A percentile compares a stretch with the other conserved stretches of the same genome.
Conservation (phyloP, 331 rosid genomes). For the Spiraea crenata region DNA sequence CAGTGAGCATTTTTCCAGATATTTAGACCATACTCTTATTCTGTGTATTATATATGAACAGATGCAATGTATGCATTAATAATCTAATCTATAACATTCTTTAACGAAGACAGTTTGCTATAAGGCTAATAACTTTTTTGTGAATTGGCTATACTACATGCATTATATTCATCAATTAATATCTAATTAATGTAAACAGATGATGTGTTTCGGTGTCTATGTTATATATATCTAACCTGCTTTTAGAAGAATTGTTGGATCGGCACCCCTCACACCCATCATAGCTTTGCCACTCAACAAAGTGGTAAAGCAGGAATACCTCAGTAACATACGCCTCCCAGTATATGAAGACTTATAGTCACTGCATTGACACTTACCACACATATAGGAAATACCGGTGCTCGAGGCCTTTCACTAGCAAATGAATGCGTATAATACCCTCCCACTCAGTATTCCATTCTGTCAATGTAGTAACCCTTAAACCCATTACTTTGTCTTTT, state of each 20-base stretch:
- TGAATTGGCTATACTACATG: background rate
- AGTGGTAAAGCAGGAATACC: background rate
- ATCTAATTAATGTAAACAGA: background rate
- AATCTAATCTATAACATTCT: background rate
- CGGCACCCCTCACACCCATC: slow-evolving; percentile 13
- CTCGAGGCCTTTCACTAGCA: slow-evolving; percentile 7
- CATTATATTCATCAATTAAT: background rate
- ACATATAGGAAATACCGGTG: background rate
- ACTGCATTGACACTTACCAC: slow-evolving; percentile 3
- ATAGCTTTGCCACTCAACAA: slow-evolving; percentile 18
- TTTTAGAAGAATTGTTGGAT: slow-evolving; percentile 8
- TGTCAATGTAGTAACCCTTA: slow-evolving; percentile 2
- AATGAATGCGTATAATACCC: background rate
- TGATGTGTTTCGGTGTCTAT: background rate
- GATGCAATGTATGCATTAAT: background rate
- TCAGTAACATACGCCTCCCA: background rate
- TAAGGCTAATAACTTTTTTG: background rate
- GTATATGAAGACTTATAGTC: slow-evolving; percentile 1
- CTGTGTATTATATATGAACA: background rate
- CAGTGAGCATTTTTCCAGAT: background rate
- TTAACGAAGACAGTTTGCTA: too few species aligned
- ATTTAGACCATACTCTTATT: background rate
- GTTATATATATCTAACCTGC: slow-evolving; percentile 4
- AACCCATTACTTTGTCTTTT: slow-evolving; percentile 7
- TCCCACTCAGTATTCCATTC: background rate